Base-by-base conservation (phyloP, 441 rosid genomes). In the Erysimum cheiri region DNA sequence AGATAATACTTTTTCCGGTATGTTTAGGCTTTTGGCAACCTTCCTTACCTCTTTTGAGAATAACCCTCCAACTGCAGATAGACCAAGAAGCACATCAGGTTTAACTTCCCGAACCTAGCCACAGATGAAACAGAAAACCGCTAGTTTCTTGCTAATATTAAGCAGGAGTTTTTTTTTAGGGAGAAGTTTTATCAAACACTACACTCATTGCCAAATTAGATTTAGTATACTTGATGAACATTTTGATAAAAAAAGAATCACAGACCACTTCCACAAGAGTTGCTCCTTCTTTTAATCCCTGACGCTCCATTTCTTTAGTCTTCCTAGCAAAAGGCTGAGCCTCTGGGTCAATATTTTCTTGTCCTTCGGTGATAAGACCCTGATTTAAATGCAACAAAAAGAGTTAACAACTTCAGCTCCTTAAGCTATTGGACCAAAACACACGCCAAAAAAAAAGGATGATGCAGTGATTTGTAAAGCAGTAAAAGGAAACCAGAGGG, bases 61-160 rank as follows among this genome's bases (percentile, higher is more conserved):
- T 78, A 96, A 75, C 31, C 99, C 99, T 67, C 99, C 99, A 85
- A 96, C 99, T 17, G 96, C 99, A 70, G 99, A 96, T 77, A 96
- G 83, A 74, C 99, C 99, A 79, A 96, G 98, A 77, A 96, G 98
- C 75, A 96, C 98, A 80, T 96, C 97, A 67, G 97, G 98, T 82
- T 91, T 89, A 79, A 96, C 99, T 81, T 85, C 87, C 50, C 80
- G 87, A 80, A 96, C 97, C 99, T 96, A 83, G 79, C 74, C 39
- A 67, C 64, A 70, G 12, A 58, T 24, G 68, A 64, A 69, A 43
- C 47, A 64, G n/a, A 60, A 36, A 69, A 60, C 40, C 2, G 15
- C 70, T 68, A 69, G 48, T 58, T 48, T 54, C 61, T 67, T 10
- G 48, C 29, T 8, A 17, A 46, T 41, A 31, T 33, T 58, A 58